A percentile compares a stretch with the other conserved stretches of the same genome.
phyloP scores from a whole-genome alignment of 2,329 filamentous ascomycete species.

The Fusarium domesticum region DNA sequence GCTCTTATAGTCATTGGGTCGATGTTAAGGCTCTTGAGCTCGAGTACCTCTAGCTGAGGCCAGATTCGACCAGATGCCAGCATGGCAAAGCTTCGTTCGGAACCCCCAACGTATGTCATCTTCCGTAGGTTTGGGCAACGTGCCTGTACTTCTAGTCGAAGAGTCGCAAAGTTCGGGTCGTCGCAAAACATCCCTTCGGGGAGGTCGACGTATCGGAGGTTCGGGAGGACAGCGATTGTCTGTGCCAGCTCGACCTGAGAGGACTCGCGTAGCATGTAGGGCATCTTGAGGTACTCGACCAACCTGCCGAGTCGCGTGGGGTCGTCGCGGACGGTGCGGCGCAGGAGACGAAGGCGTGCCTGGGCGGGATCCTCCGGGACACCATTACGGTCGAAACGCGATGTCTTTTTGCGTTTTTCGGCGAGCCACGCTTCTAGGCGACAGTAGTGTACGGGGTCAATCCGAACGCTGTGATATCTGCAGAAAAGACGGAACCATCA shows the following conservation, averaged over 20 bases:
- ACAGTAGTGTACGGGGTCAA: conserved; percentile 94
- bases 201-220: conserved; percentile 84
- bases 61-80: conserved; percentile 65
- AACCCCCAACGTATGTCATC: conserved; percentile 79
- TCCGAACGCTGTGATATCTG: conserved; percentile 85
- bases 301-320: conserved; percentile 63
- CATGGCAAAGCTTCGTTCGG: conserved; percentile 72
- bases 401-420: conserved; percentile 72
- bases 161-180: conserved; percentile 68
- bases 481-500: conserved; percentile 6
- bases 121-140: conserved; percentile 81
- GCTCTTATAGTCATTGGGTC: conserved; percentile 69
- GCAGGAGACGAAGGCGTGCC: conserved; percentile 72
- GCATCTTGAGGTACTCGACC: conserved; percentile 79
- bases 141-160: conserved; percentile 81
- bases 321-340: conserved; percentile 77
- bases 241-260: conserved; percentile 80
- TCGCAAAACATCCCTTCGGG: conserved; percentile 85
- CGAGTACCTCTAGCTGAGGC: conserved; percentile 69
- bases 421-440: conserved; percentile 77
- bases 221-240: conserved; percentile 79
- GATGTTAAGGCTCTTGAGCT: conserved; percentile 64
- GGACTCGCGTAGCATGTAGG: conserved; percentile 92
- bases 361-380: conserved; percentile 77
- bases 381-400: conserved; percentile 71